Conservation (phyloP, 2,329 filamentous ascomycete species). For the Thermochaetoides dissita region DNA sequence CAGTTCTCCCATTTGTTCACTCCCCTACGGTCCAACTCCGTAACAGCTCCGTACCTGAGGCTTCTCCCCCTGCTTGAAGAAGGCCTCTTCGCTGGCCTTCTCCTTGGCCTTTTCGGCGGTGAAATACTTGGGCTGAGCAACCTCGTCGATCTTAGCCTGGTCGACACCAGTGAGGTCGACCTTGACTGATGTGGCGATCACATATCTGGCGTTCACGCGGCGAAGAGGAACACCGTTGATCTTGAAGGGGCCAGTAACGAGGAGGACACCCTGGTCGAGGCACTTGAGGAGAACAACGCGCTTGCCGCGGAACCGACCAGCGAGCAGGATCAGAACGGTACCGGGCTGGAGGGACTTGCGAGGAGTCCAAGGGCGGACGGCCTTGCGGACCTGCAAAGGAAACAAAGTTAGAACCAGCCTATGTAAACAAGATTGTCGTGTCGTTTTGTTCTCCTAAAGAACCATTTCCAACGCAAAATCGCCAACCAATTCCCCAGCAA, state of each 20-base stretch:
- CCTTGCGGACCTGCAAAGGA: constrained; percentile 71
- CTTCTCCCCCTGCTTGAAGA: constrained; percentile 99
- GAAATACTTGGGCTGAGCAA: constrained; percentile 78
- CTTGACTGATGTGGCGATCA: constrained; percentile 79
- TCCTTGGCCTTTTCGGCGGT: constrained; percentile 86
- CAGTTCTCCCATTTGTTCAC: constrained; percentile 17
- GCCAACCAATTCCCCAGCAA: background rate
- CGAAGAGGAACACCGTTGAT: constrained; percentile 98
- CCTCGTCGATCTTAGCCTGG: constrained; percentile 73
- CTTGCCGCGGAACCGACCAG: constrained; percentile 99
- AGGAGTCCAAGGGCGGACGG: constrained; percentile 73
- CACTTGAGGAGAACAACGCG: constrained; percentile 97
- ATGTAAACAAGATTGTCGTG: too few species aligned
- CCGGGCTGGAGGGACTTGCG: constrained; percentile 85
- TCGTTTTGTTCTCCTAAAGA: background rate
- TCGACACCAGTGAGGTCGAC: constrained; percentile 78
- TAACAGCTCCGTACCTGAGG: constrained; percentile 57
- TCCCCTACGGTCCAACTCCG: background rate
- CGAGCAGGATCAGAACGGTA: constrained; percentile 95
- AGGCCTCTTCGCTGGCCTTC: constrained; percentile 94
- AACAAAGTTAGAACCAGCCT: constrained; percentile 17
- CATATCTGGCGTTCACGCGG: constrained; percentile 84
- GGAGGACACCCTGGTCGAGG: constrained; percentile 92
- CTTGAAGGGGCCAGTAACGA: constrained; percentile 99
- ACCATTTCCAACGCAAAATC: background rate